Evolutionary conservation across 2,329 filamentous ascomycete genomes (phyloP).

Genomic region (Trichoderma breve): DNA sequence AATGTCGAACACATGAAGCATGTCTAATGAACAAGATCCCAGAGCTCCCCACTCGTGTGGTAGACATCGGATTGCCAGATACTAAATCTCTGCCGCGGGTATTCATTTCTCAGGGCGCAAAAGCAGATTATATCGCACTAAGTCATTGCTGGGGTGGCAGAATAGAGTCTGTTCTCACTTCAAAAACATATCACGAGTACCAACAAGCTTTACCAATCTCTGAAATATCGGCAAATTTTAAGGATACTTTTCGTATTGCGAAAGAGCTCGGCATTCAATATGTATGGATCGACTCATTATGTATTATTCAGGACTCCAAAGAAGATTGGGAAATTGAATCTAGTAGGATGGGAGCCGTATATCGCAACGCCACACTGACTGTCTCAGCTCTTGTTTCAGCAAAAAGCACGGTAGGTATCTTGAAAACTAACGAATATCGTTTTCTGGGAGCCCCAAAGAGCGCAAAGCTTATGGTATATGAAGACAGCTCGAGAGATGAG

Average conservation of each 20-base stretch:
- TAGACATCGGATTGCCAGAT: not conserved
- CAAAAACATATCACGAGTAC: not conserved
- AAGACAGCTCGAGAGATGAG: not conserved
- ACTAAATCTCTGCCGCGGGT: not conserved
- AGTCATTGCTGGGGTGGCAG: slow-evolving; percentile 17
- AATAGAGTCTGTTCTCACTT: not conserved
- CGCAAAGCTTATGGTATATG: not conserved
- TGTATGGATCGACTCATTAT: slow-evolving; percentile 25
- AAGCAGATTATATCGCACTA: not conserved
- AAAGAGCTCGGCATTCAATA: slow-evolving; percentile 22
- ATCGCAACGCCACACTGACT: slow-evolving; percentile 23
- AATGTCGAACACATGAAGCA: not conserved
- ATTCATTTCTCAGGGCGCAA: not conserved
- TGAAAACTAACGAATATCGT: not conserved
- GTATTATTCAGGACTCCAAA: slow-evolving; percentile 26
- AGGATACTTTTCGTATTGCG: slow-evolving; percentile 22
- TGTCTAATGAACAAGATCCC: not conserved
- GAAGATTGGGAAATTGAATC: slow-evolving; percentile 24
- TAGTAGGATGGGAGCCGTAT: slow-evolving; percentile 19
- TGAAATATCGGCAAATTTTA: slow-evolving; percentile 20
- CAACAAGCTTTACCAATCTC: not conserved
- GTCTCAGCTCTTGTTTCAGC: slow-evolving; percentile 19
- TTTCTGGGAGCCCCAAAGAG: not conserved
- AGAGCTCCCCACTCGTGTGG: slow-evolving; percentile 5
- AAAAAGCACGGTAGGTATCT: slow-evolving; percentile 3